Conservation (phyloP, 1,284 basidiomycete species). For the Garcileccinum viscosum region DNA sequence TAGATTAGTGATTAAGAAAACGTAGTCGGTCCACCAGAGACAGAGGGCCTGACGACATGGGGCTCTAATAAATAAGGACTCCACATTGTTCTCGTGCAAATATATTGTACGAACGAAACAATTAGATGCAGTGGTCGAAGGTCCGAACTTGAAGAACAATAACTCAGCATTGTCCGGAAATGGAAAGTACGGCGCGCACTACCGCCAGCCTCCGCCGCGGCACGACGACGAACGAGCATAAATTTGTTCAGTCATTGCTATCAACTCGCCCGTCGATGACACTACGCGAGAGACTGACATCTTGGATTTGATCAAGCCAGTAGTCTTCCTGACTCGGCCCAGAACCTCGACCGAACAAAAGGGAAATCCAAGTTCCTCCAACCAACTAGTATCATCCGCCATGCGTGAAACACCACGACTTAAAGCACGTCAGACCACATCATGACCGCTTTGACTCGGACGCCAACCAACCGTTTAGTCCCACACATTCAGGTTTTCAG, state of each 20-base stretch:
- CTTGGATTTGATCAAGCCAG: no score
- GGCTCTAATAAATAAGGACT: conserved; percentile 24
- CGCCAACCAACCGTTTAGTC: not conserved
- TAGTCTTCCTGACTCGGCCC: no score
- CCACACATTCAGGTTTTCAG: not conserved
- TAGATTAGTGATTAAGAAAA: conserved; percentile 9
- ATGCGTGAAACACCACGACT: not conserved
- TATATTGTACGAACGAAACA: conserved; percentile 21
- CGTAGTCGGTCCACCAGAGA: conserved; percentile 29
- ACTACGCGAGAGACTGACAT: not conserved
- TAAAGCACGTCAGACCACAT: no score
- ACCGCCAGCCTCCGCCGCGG: no score
- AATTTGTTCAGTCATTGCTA: no score
- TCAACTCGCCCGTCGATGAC: not conserved
- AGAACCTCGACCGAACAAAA: no score
- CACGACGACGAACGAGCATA: no score
- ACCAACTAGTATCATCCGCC: no score
- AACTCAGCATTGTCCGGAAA: conserved; percentile 25
- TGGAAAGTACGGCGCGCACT: conserved; percentile 20
- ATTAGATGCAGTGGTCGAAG: conserved; percentile 6
- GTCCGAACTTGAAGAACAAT: not conserved
- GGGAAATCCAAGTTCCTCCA: no score
- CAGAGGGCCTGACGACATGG: conserved; percentile 1
- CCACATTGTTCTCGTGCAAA: conserved; percentile 11
- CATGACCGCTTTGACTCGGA: not conserved